phyloP scores from a whole-genome alignment of 768 basidiomycete genomes.

The Rhizopogon vinicolor region DNA sequence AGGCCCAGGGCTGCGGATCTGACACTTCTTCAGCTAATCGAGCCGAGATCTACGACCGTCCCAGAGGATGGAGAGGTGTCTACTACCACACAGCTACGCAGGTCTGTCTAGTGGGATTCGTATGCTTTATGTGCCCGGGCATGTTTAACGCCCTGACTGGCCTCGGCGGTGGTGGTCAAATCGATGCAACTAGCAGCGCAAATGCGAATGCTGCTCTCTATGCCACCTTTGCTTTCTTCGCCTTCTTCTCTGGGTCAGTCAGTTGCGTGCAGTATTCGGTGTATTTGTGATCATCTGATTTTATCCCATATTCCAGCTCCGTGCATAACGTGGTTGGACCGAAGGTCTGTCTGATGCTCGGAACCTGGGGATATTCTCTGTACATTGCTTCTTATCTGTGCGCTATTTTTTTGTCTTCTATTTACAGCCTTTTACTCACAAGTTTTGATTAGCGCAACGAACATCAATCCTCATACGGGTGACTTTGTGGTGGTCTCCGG shows the following conservation, averaged over 20 bases:
- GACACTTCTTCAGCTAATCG: neutral
- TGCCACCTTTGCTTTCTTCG: conserved; percentile 53
- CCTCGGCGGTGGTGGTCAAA: conserved; percentile 74
- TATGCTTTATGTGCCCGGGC: conserved; percentile 58
- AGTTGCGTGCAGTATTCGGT: neutral
- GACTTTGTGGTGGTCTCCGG: conserved; percentile 70
- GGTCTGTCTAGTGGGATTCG: conserved; percentile 60
- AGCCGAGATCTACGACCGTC: conserved; percentile 38
- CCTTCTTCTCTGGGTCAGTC: conserved; percentile 69
- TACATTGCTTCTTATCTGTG: conserved; percentile 74
- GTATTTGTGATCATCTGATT: neutral
- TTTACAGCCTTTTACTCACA: neutral
- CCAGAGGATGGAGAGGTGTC: conserved; percentile 46
- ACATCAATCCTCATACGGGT: conserved; percentile 59
- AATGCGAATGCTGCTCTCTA: conserved; percentile 72
- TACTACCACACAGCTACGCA: conserved; percentile 49
- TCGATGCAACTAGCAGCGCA: conserved; percentile 59
- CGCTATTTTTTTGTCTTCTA: conserved; percentile 17
- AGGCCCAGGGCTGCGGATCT: neutral
- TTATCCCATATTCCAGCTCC: conserved; percentile 38
- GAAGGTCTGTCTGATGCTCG: conserved; percentile 65
- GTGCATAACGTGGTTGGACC: conserved; percentile 82
- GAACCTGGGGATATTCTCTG: conserved; percentile 70
- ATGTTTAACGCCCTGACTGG: conserved; percentile 80
- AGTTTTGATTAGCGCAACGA: conserved; percentile 47